Base-by-base conservation (phyloP, 2,329 filamentous ascomycete genomes). In the Colletotrichum plurivorum region DNA sequence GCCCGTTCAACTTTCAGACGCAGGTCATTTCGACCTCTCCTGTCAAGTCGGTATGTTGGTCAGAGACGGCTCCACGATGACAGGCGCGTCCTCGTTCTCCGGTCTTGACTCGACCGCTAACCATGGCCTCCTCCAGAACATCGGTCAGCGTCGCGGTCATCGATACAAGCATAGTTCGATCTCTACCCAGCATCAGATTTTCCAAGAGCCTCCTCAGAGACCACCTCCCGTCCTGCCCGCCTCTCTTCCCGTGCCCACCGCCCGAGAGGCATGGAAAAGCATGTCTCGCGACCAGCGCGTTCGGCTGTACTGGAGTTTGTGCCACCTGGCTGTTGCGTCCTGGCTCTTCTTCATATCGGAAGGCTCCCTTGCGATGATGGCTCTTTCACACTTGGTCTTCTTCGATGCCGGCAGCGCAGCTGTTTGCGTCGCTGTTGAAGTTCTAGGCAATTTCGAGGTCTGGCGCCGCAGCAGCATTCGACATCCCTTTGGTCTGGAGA, bases 101-200 rank as follows among this genome's bases (percentile, higher is more conserved):
- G 18, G 22, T n/a, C 45, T 7, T 46, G 31, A 58, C n/a, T 61
- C 57, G 18, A 52, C 41, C 52, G 46, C 63, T 71, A 36, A 71
- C 62, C 45, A 63, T 58, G 39, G 31, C 46, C 16, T 71, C 48
- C 36, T 70, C 61, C 79, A 97, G 92, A 95, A 94, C 74, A 90
- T 98, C 72, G 95, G 95, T 72, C 94, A 97, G 80, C 90, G 96
- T 73, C 92, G 95, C 70, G 96, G 96, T 71, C 96, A 99, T 84
- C 94, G 96, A 79, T 99, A 99, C 87, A 97, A 98, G 78, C 95
- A 98, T 83, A 97, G 93, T 79, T 97, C 94, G 78, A 92, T 99
- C 66, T 97, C 94, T 20, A 84, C 89, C 8, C 89, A 91, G 75
- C 95, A 98, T 78, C 95, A 98, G 80, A 97, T 98, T 80, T 97